Percentiles rank a stretch among this genome's conserved stretches.
phyloP scores from a whole-genome alignment of 2,329 filamentous ascomycete species.

The Lasiodiplodia theobromae region DNA sequence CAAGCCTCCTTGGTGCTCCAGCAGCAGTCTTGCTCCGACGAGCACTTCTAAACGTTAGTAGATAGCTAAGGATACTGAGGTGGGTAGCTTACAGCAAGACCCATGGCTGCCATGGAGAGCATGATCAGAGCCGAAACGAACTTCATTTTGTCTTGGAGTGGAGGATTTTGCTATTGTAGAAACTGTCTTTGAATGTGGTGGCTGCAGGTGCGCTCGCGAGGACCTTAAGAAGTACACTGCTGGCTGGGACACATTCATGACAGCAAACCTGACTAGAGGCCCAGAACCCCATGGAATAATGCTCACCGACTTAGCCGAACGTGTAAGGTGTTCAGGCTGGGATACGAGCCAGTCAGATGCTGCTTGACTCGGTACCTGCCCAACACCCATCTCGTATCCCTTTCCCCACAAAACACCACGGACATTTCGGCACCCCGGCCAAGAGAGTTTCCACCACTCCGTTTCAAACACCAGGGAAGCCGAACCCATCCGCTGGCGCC shows the following conservation, averaged over 20 bases:
- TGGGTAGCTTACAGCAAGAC: not conserved
- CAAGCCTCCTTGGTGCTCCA: conserved; percentile 10
- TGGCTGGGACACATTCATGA: too few relatives aligned
- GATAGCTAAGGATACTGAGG: rapidly evolving
- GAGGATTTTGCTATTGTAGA: too few relatives aligned
- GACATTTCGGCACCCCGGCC: not conserved
- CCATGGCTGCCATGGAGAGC: not conserved
- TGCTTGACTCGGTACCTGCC: not conserved
- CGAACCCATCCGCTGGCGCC: not conserved
- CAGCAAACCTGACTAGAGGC: too few relatives aligned
- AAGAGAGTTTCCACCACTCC: not conserved
- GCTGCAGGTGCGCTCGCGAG: not conserved
- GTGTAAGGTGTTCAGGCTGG: not conserved
- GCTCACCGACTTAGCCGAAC: not conserved
- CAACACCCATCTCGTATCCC: not conserved
- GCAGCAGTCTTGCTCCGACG: conserved; percentile 2
- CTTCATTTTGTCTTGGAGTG: not conserved
- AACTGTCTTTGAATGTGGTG: too few relatives aligned
- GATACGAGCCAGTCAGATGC: not conserved
- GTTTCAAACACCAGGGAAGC: not conserved
- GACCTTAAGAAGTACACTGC: not conserved
- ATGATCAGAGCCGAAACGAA: not conserved
- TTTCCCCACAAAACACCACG: not conserved
- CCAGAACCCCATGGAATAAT: not conserved
- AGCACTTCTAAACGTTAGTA: not conserved